phyloP scores from a whole-genome alignment of 495 filamentous ascomycete genomes.

The Daldinia vernicosa region DNA sequence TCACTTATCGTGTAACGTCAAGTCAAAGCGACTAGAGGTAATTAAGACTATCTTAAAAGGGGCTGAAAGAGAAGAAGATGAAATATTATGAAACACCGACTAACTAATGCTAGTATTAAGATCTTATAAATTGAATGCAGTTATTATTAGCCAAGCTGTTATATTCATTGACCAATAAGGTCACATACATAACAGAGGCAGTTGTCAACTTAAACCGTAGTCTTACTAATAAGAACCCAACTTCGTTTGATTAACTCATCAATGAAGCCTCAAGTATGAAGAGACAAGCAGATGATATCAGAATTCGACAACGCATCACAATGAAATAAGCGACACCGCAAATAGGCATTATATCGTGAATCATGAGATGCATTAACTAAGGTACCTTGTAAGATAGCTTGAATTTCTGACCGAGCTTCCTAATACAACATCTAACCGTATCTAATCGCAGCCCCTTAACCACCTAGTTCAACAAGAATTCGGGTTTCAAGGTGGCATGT shows the following conservation, averaged over 20 bases:
- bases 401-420: no score
- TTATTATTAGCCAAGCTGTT: not conserved
- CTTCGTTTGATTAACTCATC: no score
- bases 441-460: no score
- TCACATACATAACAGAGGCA: not conserved
- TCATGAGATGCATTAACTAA: no score
- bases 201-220: not conserved
- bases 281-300: no score
- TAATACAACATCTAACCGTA: no score
- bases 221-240: not conserved
- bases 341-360: no score
- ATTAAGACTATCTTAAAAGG: not conserved
- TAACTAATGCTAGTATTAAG: not conserved
- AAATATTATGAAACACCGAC: not conserved
- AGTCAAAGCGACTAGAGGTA: not conserved
- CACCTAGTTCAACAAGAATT: no score
- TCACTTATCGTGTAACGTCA: not conserved
- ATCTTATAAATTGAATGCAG: not conserved
- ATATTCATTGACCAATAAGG: not conserved
- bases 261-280: not conserved
- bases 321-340: no score
- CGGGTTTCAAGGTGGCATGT: no score
- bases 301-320: no score
- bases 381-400: no score
- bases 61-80: not conserved